These are phyloP conservation scores for Aspergillus persii DNA, from an alignment of 2,329 filamentous ascomycete species.

Conservation along the genomic window DNA sequence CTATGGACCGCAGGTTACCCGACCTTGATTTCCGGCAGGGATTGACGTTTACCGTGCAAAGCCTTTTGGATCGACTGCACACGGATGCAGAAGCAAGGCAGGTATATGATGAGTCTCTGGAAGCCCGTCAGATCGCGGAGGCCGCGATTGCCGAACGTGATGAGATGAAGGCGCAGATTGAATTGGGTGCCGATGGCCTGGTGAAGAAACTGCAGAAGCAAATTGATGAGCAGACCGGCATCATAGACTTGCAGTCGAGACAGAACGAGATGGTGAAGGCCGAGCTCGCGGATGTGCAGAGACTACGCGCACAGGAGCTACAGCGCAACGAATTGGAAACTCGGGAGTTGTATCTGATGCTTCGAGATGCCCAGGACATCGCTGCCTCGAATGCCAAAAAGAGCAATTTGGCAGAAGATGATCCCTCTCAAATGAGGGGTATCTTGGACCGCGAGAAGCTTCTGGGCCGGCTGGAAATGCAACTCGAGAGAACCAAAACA, in stretches of 20 bases:
- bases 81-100: constrained; percentile 93
- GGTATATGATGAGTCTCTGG: constrained; percentile 85
- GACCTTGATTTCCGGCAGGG: constrained; percentile 98
- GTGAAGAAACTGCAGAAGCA: constrained; percentile 91
- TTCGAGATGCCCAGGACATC: constrained; percentile 93
- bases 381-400: constrained; percentile 81
- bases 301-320: constrained; percentile 81
- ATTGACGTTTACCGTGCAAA: constrained; percentile 96
- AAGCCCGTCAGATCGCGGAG: constrained; percentile 89
- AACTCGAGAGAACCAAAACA: constrained; percentile 94
- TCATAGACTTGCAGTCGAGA: constrained; percentile 83
- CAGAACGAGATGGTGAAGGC: constrained; percentile 86
- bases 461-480: constrained; percentile 91
- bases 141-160: constrained; percentile 94
- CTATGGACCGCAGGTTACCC: constrained; percentile 92
- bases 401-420: constrained; percentile 57
- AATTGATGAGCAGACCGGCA: constrained; percentile 84
- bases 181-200: constrained; percentile 87
- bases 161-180: constrained; percentile 85
- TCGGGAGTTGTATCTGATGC: constrained; percentile 95
- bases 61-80: constrained; percentile 88
- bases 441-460: constrained; percentile 90
- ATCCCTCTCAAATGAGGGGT: constrained; percentile 78
- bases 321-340: constrained; percentile 96
- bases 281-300: constrained; percentile 82